Percentiles rank a stretch among this genome's conserved stretches.
phyloP scores from a whole-genome alignment of 495 filamentous ascomycete genomes.

The Chlorociboria aeruginascens region DNA sequence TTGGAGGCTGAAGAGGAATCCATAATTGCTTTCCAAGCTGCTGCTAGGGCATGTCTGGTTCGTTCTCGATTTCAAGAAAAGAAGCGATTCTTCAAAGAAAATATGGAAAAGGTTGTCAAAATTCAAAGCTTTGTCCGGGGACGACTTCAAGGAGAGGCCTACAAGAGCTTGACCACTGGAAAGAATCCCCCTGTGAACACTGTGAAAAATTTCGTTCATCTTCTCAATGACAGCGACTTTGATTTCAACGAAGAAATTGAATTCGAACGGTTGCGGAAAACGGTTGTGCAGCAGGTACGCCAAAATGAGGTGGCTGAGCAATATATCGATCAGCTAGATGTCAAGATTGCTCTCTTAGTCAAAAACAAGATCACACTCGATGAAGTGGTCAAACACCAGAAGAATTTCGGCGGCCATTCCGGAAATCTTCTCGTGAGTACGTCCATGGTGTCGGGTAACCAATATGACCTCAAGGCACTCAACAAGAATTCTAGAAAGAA shows the following conservation, averaged over 20 bases:
- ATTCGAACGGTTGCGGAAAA: constrained; percentile 84
- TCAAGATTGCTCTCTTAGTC: constrained; percentile 95
- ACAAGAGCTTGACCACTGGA: constrained; percentile 90
- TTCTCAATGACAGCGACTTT: constrained; percentile 95
- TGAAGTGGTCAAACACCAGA: constrained; percentile 94
- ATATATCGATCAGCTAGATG: constrained; percentile 95
- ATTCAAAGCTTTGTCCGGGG: constrained; percentile 92
- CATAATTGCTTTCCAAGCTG: constrained; percentile 63
- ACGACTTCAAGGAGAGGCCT: constrained; percentile 91
- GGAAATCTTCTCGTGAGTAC: constrained; percentile 77
- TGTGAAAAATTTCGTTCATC: constrained; percentile 93
- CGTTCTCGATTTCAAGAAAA: constrained; percentile 70
- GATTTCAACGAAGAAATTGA: constrained; percentile 99
- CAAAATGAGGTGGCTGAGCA: constrained; percentile 96
- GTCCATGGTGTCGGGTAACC: constrained; percentile 77
- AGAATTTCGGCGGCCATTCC: constrained; percentile 86
- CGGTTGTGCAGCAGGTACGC: constrained; percentile 89
- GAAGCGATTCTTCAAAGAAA: constrained; percentile 77
- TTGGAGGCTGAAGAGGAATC: constrained; percentile 72
- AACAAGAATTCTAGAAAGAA: constrained; percentile 94
- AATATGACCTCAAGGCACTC: constrained; percentile 90
- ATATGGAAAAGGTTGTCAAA: constrained; percentile 98
- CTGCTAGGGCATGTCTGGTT: constrained; percentile 60
- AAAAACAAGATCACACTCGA: constrained; percentile 99
- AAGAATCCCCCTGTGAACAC: constrained; percentile 95